Percentiles rank a stretch among this genome's conserved stretches.
phyloP scores from a whole-genome alignment of 1,284 basidiomycete genomes.

The Ustilago lituana region DNA sequence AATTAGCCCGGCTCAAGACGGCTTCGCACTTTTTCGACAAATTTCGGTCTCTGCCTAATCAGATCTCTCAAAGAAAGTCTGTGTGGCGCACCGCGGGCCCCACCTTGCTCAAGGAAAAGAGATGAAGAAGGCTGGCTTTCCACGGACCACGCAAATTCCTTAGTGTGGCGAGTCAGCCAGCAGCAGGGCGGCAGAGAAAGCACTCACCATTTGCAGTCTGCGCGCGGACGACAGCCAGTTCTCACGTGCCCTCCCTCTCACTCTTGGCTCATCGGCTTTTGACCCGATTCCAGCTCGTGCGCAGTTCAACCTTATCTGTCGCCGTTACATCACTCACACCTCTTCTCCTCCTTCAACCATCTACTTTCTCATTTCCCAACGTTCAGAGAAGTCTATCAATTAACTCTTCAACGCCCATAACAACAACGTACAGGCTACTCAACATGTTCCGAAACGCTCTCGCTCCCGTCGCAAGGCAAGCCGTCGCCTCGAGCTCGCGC shows the following conservation, averaged over 20 bases:
- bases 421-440: slow-evolving; percentile 1
- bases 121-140: no score
- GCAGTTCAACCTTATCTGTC: neutral
- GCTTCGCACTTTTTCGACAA: no score
- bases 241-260: no score
- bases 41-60: no score
- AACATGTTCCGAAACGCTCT: slow-evolving; percentile 45
- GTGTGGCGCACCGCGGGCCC: no score
- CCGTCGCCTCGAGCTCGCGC: slow-evolving; percentile 36
- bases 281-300: slow-evolving; percentile 4
- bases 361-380: no score
- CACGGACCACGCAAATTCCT: no score
- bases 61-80: no score
- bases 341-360: neutral
- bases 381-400: no score
- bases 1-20: no score
- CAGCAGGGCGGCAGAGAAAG: neutral
- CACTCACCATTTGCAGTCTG: neutral
- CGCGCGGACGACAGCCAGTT: neutral
- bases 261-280: slow-evolving; percentile 17
- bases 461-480: slow-evolving; percentile 39
- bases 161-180: no score
- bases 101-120: no score
- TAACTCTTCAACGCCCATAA: neutral
- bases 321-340: neutral